Percentiles rank a stretch among this genome's conserved stretches.
These are phyloP conservation scores for Metschnikowia baotianmanensis DNA, from an alignment of 805 yeast genomes.

Conservation along the genomic window DNA sequence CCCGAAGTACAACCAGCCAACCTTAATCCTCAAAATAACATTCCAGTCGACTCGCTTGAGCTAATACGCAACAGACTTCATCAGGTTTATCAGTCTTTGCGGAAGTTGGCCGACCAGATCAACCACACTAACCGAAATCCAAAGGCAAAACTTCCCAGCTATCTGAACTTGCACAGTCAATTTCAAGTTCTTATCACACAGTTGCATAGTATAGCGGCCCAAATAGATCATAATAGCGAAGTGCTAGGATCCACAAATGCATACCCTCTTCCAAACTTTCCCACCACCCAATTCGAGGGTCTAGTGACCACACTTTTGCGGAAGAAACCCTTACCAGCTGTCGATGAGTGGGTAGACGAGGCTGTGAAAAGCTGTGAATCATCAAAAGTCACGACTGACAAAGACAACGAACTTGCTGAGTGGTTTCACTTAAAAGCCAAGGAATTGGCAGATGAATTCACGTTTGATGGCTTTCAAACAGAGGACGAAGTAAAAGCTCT, in stretches of 20 bases:
- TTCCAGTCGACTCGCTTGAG: conserved; percentile 40
- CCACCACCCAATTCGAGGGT: conserved; percentile 80
- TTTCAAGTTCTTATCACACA: conserved; percentile 82
- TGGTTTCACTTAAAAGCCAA: conserved; percentile 64
- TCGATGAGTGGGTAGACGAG: conserved; percentile 72
- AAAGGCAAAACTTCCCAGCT: conserved; percentile 39
- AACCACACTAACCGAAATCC: conserved; percentile 37
- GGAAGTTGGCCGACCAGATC: conserved; percentile 37
- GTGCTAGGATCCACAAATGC: conserved; percentile 66
- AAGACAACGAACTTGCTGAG: conserved; percentile 64
- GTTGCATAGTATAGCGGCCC: conserved; percentile 68
- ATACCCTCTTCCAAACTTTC: conserved; percentile 82
- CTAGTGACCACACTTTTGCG: conserved; percentile 79
- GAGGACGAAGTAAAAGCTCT: conserved; percentile 41
- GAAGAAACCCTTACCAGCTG: conserved; percentile 88
- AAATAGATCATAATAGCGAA: conserved; percentile 60
- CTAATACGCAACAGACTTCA: conserved; percentile 40
- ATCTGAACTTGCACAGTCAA: conserved; percentile 77
- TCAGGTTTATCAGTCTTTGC: conserved; percentile 41
- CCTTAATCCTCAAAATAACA: conserved; percentile 27
- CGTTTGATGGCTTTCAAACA: conserved; percentile 61
- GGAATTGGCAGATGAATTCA: conserved; percentile 51
- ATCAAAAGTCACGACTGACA: conserved; percentile 26
- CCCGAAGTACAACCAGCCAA: conserved; percentile 37
- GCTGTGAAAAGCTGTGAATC: conserved; percentile 22